Evolutionary conservation across 305 asterid species (phyloP).

Genomic region (Solanum hybrid): DNA sequence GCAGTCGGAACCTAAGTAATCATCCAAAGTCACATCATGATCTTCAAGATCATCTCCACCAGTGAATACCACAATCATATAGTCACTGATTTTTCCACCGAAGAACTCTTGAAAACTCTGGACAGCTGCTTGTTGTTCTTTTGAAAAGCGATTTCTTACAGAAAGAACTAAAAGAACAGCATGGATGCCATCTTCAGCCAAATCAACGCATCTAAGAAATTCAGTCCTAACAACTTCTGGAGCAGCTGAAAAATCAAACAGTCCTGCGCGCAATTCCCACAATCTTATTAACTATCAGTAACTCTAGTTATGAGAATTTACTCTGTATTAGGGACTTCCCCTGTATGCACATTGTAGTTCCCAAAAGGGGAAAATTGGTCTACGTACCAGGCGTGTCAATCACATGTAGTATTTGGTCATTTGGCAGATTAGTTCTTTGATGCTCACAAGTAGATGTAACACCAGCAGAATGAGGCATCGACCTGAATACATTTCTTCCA

Average conservation of each 20-base stretch:
- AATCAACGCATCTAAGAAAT: slow-evolving; percentile 45
- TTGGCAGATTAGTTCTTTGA: not conserved
- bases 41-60: slow-evolving; percentile 20
- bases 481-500: slow-evolving; percentile 35
- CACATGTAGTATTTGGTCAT: slow-evolving; percentile 24
- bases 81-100: slow-evolving; percentile 41
- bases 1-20: not conserved
- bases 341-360: not conserved
- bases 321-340: not conserved
- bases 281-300: not conserved
- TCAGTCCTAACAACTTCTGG: slow-evolving; percentile 26
- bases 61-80: slow-evolving; percentile 54
- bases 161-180: slow-evolving; percentile 50
- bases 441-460: slow-evolving; percentile 58
- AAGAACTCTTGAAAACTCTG: slow-evolving; percentile 40
- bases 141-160: slow-evolving; percentile 35
- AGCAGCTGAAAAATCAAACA: not conserved
- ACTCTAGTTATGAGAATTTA: not conserved
- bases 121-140: slow-evolving; percentile 51
- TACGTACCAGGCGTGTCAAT: slow-evolving; percentile 41
- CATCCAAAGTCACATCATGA: not conserved
- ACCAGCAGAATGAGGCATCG: slow-evolving; percentile 42
- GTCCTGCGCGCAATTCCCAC: not conserved
- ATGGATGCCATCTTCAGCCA: slow-evolving; percentile 81
- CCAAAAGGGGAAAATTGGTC: not conserved